phyloP scores from a whole-genome alignment of 257 asterid genomes.

The Oldenlandia corymbosa region DNA sequence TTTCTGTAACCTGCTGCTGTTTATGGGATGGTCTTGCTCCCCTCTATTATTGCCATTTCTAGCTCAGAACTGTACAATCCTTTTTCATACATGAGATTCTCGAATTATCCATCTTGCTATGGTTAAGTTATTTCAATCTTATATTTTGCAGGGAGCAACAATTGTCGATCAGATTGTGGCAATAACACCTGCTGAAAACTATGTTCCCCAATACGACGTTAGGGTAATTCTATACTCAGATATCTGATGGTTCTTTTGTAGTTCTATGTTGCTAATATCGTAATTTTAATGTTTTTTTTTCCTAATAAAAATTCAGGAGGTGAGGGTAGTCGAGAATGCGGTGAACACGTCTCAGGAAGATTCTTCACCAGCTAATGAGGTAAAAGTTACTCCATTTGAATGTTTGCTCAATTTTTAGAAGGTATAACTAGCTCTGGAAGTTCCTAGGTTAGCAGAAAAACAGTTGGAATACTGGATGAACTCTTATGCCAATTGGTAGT shows the following conservation, averaged over 20 bases:
- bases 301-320: conserved; percentile 43
- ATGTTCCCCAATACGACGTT: conserved; percentile 41
- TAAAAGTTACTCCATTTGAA: conserved; percentile 15
- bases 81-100: not conserved
- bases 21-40: too few relatives aligned
- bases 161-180: conserved; percentile 72
- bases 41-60: not conserved
- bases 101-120: too few relatives aligned
- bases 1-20: too few relatives aligned
- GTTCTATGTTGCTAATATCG: not conserved
- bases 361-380: conserved; percentile 53
- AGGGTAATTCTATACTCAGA: conserved; percentile 33
- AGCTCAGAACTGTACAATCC: not conserved
- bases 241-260: conserved; percentile 4
- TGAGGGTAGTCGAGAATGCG: conserved; percentile 35
- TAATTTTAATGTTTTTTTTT: conserved; percentile 7
- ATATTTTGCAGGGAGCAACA: conserved; percentile 66
- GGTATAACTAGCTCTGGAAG: not conserved
- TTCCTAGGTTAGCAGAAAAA: not conserved
- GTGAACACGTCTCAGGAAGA: conserved; percentile 28
- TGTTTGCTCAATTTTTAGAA: not conserved
- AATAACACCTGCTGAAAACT: conserved; percentile 52
- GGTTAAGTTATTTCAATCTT: not conserved
- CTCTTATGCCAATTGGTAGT: not conserved
- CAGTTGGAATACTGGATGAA: not conserved